Base-by-base conservation (phyloP, 1,139 yeast species). In the Yarrowia galli region DNA sequence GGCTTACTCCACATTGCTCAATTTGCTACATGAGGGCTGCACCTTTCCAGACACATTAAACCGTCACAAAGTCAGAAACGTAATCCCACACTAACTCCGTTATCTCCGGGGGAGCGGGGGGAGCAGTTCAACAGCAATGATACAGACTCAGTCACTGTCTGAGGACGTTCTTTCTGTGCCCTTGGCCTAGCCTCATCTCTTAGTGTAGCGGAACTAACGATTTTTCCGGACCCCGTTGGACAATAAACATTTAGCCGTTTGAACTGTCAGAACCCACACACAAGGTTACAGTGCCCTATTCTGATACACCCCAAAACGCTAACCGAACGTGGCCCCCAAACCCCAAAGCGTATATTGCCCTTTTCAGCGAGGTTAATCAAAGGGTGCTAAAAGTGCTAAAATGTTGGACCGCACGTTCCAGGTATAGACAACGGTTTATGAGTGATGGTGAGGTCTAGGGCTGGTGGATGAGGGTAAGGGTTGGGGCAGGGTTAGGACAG, bases 1-100 rank as follows among this genome's bases (percentile, higher is more conserved):
- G 58, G 32, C 42, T 51, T 51, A 51, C 60, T 53, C 60, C 60
- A 53, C 60, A 53, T 53, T 53, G 58, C 58, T 51, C 58, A 7
- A 51, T 35, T 51, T 51, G 60, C 60, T 53, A 53, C 60, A 22
- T 36, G 28, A 3, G 8, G 28, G 45, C 18, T 38, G 60, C 60
- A 53, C 60, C 22, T 16, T 23, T 53, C 23, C 60, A 53, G 45
- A 53, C 60, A 53, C 22, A 35, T 15, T 8, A n/a, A 22, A 53
- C 35, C 8, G 4, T 6, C n/a, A n/a, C n/a, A n/a, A n/a, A n/a
- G 45, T 23, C 60, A 36, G 8, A 36, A 53, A 53, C 60, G 60
- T 53, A 36, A 53, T 22, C n/a, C 10, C 16, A 20, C 5, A 2
- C 45, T 53, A 36, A 53, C 58, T 53, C 60, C 60, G 45, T 36